Base-by-base conservation (phyloP, 495 filamentous ascomycete genomes). In the Xylaria sp. region DNA sequence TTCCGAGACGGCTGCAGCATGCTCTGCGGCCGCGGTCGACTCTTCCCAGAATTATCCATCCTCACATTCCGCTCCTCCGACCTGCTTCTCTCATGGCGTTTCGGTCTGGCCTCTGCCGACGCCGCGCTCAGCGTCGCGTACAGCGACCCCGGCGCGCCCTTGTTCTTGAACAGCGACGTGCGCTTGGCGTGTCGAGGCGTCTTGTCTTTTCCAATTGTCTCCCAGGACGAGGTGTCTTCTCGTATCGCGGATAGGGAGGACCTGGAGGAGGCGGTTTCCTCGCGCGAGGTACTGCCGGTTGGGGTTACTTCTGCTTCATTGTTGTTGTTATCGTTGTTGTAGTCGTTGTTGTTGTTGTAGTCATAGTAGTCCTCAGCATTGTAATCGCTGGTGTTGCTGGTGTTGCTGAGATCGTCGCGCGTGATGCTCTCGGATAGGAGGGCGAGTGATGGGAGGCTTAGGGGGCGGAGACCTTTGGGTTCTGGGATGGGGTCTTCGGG, bases 151-250 rank as follows among this genome's bases (percentile, higher is more conserved):
- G 73, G 75, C 12, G 41, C 53, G 3, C 31, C 71, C 33, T 37
- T 73, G 52, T 73, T 67, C 35, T 44, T 59, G 31, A 77, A 71
- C 41, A 77, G 73, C 24, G 73, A 75, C 1, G 66, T 62, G 19
- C 75, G 44, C 67, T 73, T 73, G 12, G 52, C 59, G 9, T 7
- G 15, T 46, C 69, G 65, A 0, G 35, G 4, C 12, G 48, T 14
- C 55, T 70, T 74, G 1, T 59, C 11, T 2, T 37, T 37, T 7
- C 35, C 35, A 7, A 41, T 29, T 24, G 29, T 21, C 35, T 71
- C 57, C 17, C 52, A 62, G 1, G 11, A 48, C 19, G 53, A 3
- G 21, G 11, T 29, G 43, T 70, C 69, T 43, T 46, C 71, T 35
- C 17, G 55, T 17, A 73, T 59, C 26, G 50, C 7, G 26, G 50